Evolutionary conservation across 352 stramenopile species (phyloP).

Genomic region (Phytophthora tubulina): DNA sequence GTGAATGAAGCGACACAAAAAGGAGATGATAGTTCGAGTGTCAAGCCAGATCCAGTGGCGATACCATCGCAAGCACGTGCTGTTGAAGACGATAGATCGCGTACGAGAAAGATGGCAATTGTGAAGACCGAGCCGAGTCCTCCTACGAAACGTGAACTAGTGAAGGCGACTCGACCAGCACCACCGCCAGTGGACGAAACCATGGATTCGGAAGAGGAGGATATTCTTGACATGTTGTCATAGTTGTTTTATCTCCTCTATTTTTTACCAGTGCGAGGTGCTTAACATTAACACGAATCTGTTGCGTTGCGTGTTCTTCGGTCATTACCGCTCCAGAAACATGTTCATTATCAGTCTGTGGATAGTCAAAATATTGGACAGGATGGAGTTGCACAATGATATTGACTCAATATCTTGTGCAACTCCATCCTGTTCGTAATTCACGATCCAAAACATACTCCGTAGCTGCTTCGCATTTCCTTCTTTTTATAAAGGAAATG

Average conservation of each 20-base stretch:
- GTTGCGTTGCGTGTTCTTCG: too few species aligned
- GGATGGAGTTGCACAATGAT: too few species aligned
- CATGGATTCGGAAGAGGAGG: constrained; percentile 60
- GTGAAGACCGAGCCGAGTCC: constrained; percentile 9
- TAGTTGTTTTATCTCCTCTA: neutral
- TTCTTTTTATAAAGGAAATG: too few species aligned
- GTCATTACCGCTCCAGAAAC: too few species aligned
- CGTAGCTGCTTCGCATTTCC: too few species aligned
- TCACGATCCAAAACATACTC: too few species aligned
- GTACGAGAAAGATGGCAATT: neutral
- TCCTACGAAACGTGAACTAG: neutral
- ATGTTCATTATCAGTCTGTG: too few species aligned
- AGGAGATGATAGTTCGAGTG: neutral
- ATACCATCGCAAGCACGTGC: neutral
- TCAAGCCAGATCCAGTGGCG: neutral
- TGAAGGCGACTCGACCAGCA: constrained; percentile 7
- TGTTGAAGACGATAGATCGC: neutral
- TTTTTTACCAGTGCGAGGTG: too few species aligned
- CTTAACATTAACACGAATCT: too few species aligned
- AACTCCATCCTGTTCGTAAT: too few species aligned
- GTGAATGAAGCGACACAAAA: constrained; percentile 17
- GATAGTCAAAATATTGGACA: too few species aligned
- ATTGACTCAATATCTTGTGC: too few species aligned
- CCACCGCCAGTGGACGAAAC: constrained; percentile 25
- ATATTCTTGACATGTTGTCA: constrained; percentile 65